Evolutionary conservation across 768 basidiomycete genomes (phyloP).

Genomic region (Ephemerocybe angulata): DNA sequence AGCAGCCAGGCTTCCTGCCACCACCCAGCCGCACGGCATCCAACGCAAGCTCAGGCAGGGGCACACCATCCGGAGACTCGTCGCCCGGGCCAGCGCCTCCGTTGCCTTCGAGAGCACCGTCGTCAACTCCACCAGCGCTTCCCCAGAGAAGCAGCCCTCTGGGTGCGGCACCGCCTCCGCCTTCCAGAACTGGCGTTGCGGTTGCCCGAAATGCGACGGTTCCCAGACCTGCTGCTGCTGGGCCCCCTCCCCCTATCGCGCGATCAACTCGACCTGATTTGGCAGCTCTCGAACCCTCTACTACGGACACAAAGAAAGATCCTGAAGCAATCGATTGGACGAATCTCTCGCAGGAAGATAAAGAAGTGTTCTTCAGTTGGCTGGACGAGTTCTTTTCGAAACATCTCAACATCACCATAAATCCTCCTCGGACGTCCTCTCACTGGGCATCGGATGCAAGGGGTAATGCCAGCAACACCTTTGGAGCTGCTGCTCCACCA

Average conservation of each 20-base stretch:
- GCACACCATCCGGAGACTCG: slow-evolving; percentile 15
- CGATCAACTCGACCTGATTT: slow-evolving; percentile 14
- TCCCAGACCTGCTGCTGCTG: slow-evolving; percentile 11
- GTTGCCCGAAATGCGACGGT: slow-evolving; percentile 9
- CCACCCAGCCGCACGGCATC: slow-evolving; percentile 36
- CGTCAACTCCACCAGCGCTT: slow-evolving; percentile 9
- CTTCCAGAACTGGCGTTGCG: slow-evolving; percentile 3
- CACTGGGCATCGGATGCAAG: slow-evolving; percentile 6
- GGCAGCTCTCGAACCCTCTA: background rate
- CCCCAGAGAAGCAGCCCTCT: slow-evolving; percentile 2
- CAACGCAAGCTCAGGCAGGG: slow-evolving; percentile 9
- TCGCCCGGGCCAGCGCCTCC: slow-evolving; percentile 24
- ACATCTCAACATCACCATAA: slow-evolving; percentile 12
- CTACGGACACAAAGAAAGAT: background rate
- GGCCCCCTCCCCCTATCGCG: slow-evolving; percentile 14
- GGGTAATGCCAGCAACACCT: background rate
- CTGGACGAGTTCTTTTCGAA: slow-evolving; percentile 76
- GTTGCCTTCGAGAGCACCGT: slow-evolving; percentile 17
- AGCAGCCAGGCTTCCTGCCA: slow-evolving; percentile 26
- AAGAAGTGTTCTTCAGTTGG: slow-evolving; percentile 71
- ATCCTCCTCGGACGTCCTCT: slow-evolving; percentile 29
- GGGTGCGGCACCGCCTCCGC: slow-evolving; percentile 7
- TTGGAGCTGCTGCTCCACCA: slow-evolving; percentile 5
- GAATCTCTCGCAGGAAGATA: slow-evolving; percentile 64
- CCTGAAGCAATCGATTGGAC: slow-evolving; percentile 57